Conservation (phyloP, 2,329 filamentous ascomycete genomes). For the Plenodomus biglobosus region DNA sequence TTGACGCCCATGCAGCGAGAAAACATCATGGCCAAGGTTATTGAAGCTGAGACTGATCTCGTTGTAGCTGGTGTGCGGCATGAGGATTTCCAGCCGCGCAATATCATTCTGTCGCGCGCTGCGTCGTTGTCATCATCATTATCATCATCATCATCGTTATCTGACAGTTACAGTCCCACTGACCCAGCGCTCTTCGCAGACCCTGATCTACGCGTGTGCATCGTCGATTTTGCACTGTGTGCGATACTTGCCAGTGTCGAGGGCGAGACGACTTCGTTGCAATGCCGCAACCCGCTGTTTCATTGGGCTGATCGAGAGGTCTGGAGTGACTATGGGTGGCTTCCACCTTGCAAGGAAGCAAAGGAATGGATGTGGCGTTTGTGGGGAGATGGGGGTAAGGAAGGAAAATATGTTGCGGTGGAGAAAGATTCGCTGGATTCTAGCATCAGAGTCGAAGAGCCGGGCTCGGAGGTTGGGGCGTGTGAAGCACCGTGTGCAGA, state of each 20-base stretch:
- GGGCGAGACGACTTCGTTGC: neutral
- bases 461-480: too few relatives aligned
- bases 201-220: neutral
- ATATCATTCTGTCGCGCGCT: conserved; percentile 1
- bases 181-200: neutral
- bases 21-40: conserved; percentile 10
- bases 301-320: neutral
- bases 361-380: neutral
- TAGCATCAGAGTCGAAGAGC: too few relatives aligned
- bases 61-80: conserved; percentile 3
- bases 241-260: neutral
- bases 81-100: conserved; percentile 5
- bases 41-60: conserved; percentile 7
- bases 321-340: neutral
- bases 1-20: neutral
- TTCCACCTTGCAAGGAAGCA: neutral
- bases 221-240: neutral
- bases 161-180: too few relatives aligned
- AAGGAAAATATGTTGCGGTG: neutral
- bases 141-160: too few relatives aligned
- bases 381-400: neutral
- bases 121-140: too few relatives aligned
- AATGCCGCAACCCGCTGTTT: neutral
- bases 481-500: too few relatives aligned
- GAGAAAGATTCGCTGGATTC: neutral